Evolutionary conservation across 2,329 filamentous ascomycete genomes (phyloP), one percentile per base, ranked within the genome.

Genomic region (Monosporascus sp.): DNA sequence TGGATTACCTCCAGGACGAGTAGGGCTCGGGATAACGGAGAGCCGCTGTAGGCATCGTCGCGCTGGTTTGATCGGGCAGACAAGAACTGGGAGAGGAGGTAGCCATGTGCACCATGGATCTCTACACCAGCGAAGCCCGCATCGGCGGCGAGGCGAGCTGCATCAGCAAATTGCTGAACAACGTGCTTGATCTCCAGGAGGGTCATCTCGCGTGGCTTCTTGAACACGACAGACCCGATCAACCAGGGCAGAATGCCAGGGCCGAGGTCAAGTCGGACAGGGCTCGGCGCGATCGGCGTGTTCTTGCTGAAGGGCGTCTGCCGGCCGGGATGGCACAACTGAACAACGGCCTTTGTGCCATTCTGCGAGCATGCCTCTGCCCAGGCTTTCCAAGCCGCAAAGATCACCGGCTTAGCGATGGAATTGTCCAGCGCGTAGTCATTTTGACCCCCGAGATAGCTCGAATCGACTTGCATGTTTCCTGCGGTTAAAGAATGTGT

Each of bases 51-150:
- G 7, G 7, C 34, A 37, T 37, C 34, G 34, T 7, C 34, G 20
- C 38, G 27, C 20, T 80, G 54, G 49, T 66, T 37, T 7, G 15
- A 7, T 37, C 15, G 7, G 15, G 34, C 34, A 15, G 34, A 37
- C 15, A 37, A 15, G 34, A 37, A 37, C 15, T 15, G 34, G 15
- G 34, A 37, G 15, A 37, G 34, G 15, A 37, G 34, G 15, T 37
- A 37, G 15, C 34, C 34, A 15, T 37, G 34, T 37, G 34, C 34
- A 7, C 7, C 34, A 37, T 37, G 34, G 34, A 37, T 37, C 15
- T 37, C 7, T 7, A 37, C 15, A 7, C 34, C 34, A 37, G 34
- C 34, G 34, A 37, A 37, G 34, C 34, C 34, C 7, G 34, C 34
- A 37, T 37, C 34, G 7, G 34, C 34, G 15, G 34, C 34, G 15